Base-by-base conservation (phyloP, 306 rosid genomes). In the Glycine soja region DNA sequence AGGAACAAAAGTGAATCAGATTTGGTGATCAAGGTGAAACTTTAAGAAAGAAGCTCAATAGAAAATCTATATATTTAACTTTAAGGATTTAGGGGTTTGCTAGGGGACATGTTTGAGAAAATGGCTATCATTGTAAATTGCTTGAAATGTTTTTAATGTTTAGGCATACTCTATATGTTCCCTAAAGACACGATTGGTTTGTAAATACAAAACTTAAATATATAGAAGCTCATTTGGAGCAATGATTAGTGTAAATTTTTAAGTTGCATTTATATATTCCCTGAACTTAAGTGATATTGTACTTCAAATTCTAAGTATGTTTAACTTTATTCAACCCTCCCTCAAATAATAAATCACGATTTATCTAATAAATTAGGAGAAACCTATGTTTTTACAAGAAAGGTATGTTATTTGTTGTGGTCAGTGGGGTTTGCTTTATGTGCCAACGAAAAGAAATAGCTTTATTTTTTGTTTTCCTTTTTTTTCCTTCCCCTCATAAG, bases 381-480 rank as follows among this genome's bases (percentile, higher is more conserved):
- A n/a, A 52, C 4, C 24, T 53, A 14, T 53, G 19, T 14, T 53
- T 19, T n/a, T n/a, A n/a, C n/a, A 84, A 87, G 97, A 86, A 95
- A 92, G 95, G 97, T 88, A 95, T 91, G 89, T 87, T 74, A 38
- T 8, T n/a, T 52, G 79, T 51, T 81, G 88, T 76, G 73, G 30
- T 59, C 7, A 77, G 79, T 87, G 92, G 93, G 91, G 71, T 76
- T 77, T 91, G 88, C 97, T 91, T 92, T 94, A 63, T 83, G 82
- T 77, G 70, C 80, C n/a, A 53, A 38, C 77, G 13, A 72, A 89
- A 73, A 45, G 80, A 57, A 16, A 50, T 65, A 6, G 71, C 84
- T 82, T 85, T 72, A 72, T 80, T 24, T 24, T 24, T 1, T 24
- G 1, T 36, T 36, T 2, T 4, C 5, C 75, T 73, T 62, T 11